Conservation (phyloP, 495 filamentous ascomycete genomes). For the Massariosphaeria phaeospora region DNA sequence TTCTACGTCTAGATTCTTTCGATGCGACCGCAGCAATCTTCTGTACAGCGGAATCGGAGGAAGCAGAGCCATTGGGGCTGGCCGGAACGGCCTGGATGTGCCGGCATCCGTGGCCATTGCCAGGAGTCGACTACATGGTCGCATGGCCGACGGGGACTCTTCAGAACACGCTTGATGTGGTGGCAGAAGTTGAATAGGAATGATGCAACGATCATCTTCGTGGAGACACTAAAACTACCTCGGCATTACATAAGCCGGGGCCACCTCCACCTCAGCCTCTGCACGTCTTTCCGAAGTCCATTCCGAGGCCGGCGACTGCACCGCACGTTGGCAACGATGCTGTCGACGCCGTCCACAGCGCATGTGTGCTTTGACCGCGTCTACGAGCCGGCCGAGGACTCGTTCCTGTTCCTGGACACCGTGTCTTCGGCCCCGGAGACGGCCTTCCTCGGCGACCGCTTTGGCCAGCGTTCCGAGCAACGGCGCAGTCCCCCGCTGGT, state of each 20-base stretch:
- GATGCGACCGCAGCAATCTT: slow-evolving; percentile 77
- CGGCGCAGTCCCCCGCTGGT: slow-evolving; percentile 52
- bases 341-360: slow-evolving; percentile 85
- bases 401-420: slow-evolving; percentile 89
- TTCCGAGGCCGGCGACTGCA: background rate
- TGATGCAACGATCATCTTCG: too few species aligned
- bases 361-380: slow-evolving; percentile 81
- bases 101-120: slow-evolving; percentile 24
- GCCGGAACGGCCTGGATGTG: slow-evolving; percentile 49
- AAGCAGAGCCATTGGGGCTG: slow-evolving; percentile 68
- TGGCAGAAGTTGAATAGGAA: too few species aligned
- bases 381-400: slow-evolving; percentile 94
- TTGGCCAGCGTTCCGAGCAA: slow-evolving; percentile 39
- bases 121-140: slow-evolving; percentile 7
- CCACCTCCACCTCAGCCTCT: too few species aligned
- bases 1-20: slow-evolving; percentile 65
- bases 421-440: slow-evolving; percentile 69
- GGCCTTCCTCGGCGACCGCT: slow-evolving; percentile 62
- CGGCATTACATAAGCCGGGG: too few species aligned
- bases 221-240: too few species aligned
- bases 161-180: too few species aligned
- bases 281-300: too few species aligned
- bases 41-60: slow-evolving; percentile 90
- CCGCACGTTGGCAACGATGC: slow-evolving; percentile 58
- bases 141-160: too few species aligned